Evolutionary conservation across 2,329 filamentous ascomycete species (phyloP), one percentile per base, ranked within the genome.

Genomic region (Ophiostoma pallidulum): DNA sequence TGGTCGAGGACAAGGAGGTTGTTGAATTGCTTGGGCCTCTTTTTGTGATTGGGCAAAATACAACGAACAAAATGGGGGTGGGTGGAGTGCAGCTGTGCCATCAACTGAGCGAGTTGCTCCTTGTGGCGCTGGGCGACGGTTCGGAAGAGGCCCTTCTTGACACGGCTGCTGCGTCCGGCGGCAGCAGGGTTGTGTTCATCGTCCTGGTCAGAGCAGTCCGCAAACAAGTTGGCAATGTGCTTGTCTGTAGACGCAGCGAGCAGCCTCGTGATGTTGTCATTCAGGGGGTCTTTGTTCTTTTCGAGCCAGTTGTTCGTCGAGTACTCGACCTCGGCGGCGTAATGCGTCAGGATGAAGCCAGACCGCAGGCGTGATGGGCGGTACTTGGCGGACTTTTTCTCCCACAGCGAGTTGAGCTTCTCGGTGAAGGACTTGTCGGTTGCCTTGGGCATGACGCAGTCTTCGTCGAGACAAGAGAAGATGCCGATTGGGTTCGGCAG

Each of bases 41-140:
- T 98, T 67, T 95, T 96, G 71, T 98, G 92, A 61, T 98, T 98
- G 4, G 92, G 94, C 51, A 98, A 74, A 53, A 98, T 98, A 62
- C 92, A 98, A 40, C 92, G 86, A 26, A 98, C 92, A 62, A 98
- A 98, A 65, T 98, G 92, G 49, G 94, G 94, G 62, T 98, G 92
- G 0, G 92, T 98, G 0, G 86, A 94, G 64, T 98, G 86, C 14
- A 98, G 77, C 59, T 97, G 89, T 13, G 76, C 74, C 92, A 98
- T 98, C 50, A 98, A 70, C 52, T 82, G 94, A n/a, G 89, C 86
- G n/a, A 98, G 76, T 58, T 97, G 91, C 64, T 98, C 92, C 66
- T 98, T 98, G 71, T 98, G 92, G 58, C 89, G 78, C 63, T 98
- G 92, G 6, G 92, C 92, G 5, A 94, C 94, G 0, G 92, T 98